Evolutionary conservation across 805 yeast species (phyloP).

Genomic region (Jamesozyma piceae): DNA sequence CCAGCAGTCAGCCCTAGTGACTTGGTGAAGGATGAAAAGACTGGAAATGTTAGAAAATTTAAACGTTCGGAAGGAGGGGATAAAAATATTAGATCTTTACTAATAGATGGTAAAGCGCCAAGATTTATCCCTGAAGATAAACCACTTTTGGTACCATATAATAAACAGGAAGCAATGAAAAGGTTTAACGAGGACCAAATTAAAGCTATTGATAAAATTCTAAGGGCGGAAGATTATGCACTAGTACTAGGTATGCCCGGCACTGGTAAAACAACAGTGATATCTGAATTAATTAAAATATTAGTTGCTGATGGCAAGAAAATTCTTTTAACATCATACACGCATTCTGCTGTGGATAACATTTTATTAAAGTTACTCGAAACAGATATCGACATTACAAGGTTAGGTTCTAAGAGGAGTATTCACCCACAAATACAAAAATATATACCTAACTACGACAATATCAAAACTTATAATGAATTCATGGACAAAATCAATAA

Average conservation of each 20-base stretch:
- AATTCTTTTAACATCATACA: conserved; percentile 73
- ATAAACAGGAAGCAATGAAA: neutral
- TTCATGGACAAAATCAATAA: conserved; percentile 39
- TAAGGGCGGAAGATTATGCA: conserved; percentile 64
- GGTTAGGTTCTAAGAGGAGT: conserved; percentile 55
- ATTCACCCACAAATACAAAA: conserved; percentile 54
- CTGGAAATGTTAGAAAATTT: conserved; percentile 6
- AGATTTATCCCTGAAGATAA: conserved; percentile 12
- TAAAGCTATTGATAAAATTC: conserved; percentile 54
- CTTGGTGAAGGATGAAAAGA: conserved; percentile 20
- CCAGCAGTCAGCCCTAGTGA: conserved; percentile 25
- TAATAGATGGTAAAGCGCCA: conserved; percentile 30
- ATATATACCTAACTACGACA: conserved; percentile 40
- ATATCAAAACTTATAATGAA: conserved; percentile 36
- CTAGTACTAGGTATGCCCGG: conserved; percentile 96
- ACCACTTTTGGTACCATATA: conserved; percentile 9
- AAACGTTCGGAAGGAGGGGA: conserved; percentile 32
- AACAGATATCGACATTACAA: conserved; percentile 41
- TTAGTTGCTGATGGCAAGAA: conserved; percentile 51
- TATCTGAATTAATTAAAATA: conserved; percentile 59
- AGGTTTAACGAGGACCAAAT: conserved; percentile 63
- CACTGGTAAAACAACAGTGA: conserved; percentile 89
- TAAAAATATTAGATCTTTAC: conserved; percentile 23
- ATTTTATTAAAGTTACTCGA: conserved; percentile 63
- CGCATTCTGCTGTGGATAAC: conserved; percentile 95